These are phyloP conservation scores for Berberis vulgaris DNA, from an alignment of 164 flowering plant species.

Conservation along the genomic window DNA sequence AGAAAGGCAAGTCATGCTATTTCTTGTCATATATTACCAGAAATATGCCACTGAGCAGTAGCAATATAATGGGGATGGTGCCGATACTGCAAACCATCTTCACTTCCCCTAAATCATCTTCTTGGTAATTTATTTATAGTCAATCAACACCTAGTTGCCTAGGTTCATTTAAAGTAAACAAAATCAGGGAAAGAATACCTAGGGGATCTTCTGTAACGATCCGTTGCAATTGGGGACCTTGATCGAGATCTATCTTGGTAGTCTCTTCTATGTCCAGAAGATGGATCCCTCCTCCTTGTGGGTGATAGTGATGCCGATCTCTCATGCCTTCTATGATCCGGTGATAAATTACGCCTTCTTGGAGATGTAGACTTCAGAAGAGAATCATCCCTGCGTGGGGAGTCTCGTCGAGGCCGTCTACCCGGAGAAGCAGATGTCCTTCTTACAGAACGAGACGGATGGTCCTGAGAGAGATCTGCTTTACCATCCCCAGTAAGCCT, in stretches of 20 bases:
- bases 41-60: no score
- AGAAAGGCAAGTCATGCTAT: no score
- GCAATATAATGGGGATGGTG: no score
- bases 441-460: constrained; percentile 6
- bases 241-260: constrained; percentile 24
- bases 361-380: constrained; percentile 18
- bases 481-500: constrained; percentile 6
- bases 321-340: constrained; percentile 12
- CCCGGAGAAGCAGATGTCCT: constrained; percentile 18
- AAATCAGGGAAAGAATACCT: constrained; percentile 13
- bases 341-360: constrained; percentile 11
- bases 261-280: constrained; percentile 19
- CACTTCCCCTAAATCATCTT: no score
- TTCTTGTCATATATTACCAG: no score
- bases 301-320: constrained; percentile 25
- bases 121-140: no score
- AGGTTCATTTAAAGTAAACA: not conserved
- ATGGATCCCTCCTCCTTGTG: constrained; percentile 15
- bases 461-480: constrained; percentile 5
- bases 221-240: constrained; percentile 24
- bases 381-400: constrained; percentile 13
- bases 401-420: constrained; percentile 12
- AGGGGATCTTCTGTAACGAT: constrained; percentile 25
- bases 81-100: no score
- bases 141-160: not conserved